Evolutionary conservation across 306 rosid genomes (phyloP), one percentile per base, ranked within the genome.

Genomic region (Medicago lupulina): DNA sequence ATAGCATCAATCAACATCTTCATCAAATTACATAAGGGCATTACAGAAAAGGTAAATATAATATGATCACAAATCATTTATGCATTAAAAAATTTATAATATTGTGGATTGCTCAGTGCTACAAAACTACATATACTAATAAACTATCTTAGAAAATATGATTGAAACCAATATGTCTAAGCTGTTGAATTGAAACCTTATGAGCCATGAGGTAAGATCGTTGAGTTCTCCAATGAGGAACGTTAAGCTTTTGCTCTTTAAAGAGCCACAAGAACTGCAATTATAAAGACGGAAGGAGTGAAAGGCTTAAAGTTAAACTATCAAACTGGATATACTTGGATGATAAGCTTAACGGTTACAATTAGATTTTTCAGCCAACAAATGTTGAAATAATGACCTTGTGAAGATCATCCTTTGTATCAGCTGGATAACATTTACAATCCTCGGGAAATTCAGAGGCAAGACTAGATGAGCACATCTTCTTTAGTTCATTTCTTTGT

Each of bases 201-300:
- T 94, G 87, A 76, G 97, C 88, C 87, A 88, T 85, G 74, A 94
- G 59, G 76, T 89, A 94, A 70, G 98, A 80, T 28, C 91, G 84
- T 67, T 88, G 98, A 82, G 79, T 86, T 87, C 94, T 83, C 98
- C 97, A 94, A 67, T 88, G 93, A 79, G 96, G 98, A 81, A 81
- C 69, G 44, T 83, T 86, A 54, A 84, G 91, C 82, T 95, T 85
- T 82, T 91, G 96, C 87, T 89, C 97, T 89, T 90, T 91, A 81
- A 91, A 90, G 79, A 88, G 96, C 91, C 89, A 87, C 88, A 91
- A 79, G 87, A 94, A 94, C 98, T 94, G 91, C 86, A 81, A 80
- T 76, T 50, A 59, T 54, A 38, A 73, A 77, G 70, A 41, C 6
- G 11, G 40, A 11, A 49, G 9, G 47, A 59, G 28, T 44, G 38